These are phyloP conservation scores for Populus hybrid DNA, from an alignment of 441 rosid species.

Conservation along the genomic window DNA sequence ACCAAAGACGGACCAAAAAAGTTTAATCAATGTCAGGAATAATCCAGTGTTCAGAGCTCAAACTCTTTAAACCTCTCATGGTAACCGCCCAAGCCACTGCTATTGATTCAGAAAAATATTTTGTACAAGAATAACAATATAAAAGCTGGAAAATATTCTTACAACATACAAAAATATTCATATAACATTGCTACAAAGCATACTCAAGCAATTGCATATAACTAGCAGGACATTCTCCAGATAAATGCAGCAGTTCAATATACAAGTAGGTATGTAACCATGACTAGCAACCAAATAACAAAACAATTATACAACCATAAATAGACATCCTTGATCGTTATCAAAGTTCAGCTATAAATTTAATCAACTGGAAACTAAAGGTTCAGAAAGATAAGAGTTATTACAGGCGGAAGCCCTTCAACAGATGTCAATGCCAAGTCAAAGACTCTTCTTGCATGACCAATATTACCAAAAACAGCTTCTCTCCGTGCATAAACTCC, in stretches of 20 bases:
- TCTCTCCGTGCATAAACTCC: constrained; percentile 96
- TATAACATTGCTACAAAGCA: neutral
- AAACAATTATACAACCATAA: neutral
- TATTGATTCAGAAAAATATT: neutral
- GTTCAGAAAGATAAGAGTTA: constrained; percentile 19
- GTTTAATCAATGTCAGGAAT: neutral
- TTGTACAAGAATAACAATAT: neutral
- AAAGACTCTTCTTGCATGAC: constrained; percentile 83
- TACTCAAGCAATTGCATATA: neutral
- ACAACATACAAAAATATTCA: neutral
- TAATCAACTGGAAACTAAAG: neutral
- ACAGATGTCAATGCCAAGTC: constrained; percentile 91
- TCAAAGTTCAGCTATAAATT: constrained; percentile 5
- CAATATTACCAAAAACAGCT: constrained; percentile 78
- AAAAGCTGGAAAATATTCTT: neutral
- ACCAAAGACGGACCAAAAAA: neutral
- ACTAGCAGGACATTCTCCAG: neutral
- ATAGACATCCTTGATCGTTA: neutral
- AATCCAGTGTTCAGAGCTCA: neutral
- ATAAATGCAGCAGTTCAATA: neutral
- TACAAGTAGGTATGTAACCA: neutral
- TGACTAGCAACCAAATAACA: neutral
- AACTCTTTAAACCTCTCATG: neutral
- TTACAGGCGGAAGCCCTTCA: constrained; percentile 71
- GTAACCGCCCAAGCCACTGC: neutral